These are phyloP conservation scores for Aristolochia fimbriata DNA, from an alignment of 164 flowering plant species.

Conservation along the genomic window DNA sequence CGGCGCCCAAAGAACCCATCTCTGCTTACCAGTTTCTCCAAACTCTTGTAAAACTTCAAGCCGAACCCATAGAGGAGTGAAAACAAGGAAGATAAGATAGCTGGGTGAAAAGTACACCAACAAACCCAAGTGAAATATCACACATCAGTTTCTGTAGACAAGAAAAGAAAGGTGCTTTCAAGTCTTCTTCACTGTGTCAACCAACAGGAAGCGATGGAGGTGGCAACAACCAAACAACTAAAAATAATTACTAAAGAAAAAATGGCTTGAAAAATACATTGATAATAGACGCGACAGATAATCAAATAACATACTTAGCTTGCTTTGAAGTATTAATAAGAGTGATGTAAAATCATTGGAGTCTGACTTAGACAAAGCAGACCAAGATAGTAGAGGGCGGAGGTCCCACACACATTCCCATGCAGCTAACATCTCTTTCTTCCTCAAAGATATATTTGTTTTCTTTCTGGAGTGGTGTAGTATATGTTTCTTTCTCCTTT, in stretches of 20 bases:
- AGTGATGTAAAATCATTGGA: too few species aligned
- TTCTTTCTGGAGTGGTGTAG: background rate
- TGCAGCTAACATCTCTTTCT: conserved; percentile 1
- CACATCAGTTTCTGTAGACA: conserved; percentile 72
- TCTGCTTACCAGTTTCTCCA: conserved; percentile 7
- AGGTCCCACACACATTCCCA: conserved; percentile 4
- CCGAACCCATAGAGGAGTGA: background rate
- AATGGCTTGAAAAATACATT: too few species aligned
- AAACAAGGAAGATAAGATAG: conserved; percentile 11
- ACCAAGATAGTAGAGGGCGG: too few species aligned
- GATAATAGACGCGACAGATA: too few species aligned
- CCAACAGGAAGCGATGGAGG: conserved; percentile 33
- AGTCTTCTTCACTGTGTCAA: conserved; percentile 71
- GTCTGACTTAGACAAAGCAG: too few species aligned
- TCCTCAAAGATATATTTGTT: background rate
- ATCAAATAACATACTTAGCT: too few species aligned
- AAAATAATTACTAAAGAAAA: too few species aligned
- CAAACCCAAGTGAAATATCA: conserved; percentile 50
- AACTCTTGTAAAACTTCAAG: background rate
- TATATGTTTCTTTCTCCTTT: conserved; percentile 12
- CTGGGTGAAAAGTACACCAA: conserved; percentile 45
- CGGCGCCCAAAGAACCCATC: conserved; percentile 28
- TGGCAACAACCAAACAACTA: background rate
- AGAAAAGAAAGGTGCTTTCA: conserved; percentile 97
- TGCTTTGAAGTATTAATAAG: too few species aligned